Conservation (phyloP, 139 green algal genomes). For the Chlamydomonas sp. region DNA sequence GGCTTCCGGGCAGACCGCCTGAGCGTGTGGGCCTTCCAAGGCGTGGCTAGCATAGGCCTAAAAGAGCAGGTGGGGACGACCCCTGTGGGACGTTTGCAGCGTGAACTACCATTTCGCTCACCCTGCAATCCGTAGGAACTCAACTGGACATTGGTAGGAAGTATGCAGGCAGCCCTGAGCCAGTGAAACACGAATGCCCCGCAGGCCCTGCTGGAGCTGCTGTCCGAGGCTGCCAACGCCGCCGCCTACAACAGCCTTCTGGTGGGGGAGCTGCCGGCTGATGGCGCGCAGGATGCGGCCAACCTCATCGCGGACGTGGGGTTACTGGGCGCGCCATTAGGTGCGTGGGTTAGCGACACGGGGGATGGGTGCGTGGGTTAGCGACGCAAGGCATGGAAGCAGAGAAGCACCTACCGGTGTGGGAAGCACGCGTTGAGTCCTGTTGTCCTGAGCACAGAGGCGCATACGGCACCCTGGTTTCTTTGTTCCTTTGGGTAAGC, state of each 20-base stretch:
- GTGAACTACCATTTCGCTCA: no score
- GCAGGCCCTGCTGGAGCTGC: constrained; percentile 33
- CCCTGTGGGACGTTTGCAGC: no score
- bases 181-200: background rate
- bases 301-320: constrained; percentile 20
- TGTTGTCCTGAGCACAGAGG: no score
- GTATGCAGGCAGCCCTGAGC: background rate
- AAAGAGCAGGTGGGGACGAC: constrained; percentile 8
- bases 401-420: background rate
- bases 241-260: constrained; percentile 69
- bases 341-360: background rate
- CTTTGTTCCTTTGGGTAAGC: no score
- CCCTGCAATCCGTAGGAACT: no score
- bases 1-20: constrained; percentile 72
- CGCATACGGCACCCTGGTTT: no score
- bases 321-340: constrained; percentile 16
- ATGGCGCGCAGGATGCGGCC: background rate
- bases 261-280: constrained; percentile 59
- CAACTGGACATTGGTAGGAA: background rate
- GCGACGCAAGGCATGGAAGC: background rate
- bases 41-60: constrained; percentile 38
- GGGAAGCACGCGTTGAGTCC: no score
- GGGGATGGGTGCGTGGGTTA: no score
- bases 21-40: constrained; percentile 70
- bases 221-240: constrained; percentile 49